These are phyloP conservation scores for Rubroshorea leprosula DNA, from an alignment of 345 rosid species.

Conservation along the genomic window DNA sequence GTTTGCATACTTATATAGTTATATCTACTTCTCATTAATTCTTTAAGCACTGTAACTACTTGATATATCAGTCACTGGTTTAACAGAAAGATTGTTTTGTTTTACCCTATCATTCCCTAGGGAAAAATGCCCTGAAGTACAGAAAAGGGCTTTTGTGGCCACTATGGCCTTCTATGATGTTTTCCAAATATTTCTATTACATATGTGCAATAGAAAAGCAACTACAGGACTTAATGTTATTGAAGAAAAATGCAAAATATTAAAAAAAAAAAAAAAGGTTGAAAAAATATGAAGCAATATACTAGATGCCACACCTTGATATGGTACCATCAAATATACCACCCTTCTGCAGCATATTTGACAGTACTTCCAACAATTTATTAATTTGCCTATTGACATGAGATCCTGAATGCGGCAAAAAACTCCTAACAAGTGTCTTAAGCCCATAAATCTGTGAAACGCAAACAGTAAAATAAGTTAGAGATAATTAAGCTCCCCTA, in stretches of 20 bases:
- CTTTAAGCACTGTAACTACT: too few relatives aligned
- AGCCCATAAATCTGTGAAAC: slow-evolving; percentile 72
- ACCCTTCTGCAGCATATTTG: slow-evolving; percentile 48
- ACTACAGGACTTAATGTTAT: not conserved
- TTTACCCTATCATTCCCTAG: too few relatives aligned
- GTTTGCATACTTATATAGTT: too few relatives aligned
- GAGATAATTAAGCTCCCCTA: not conserved
- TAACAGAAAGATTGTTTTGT: too few relatives aligned
- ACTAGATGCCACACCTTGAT: slow-evolving; percentile 38
- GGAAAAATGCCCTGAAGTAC: too few relatives aligned
- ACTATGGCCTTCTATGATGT: too few relatives aligned
- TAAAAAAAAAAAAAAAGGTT: too few relatives aligned
- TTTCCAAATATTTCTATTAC: not conserved
- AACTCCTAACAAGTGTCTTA: slow-evolving; percentile 74
- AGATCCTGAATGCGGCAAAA: slow-evolving; percentile 61
- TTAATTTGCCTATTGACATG: slow-evolving; percentile 41
- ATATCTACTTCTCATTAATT: too few relatives aligned
- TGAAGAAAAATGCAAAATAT: too few relatives aligned
- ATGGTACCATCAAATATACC: slow-evolving; percentile 30
- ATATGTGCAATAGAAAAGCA: not conserved
- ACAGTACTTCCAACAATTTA: slow-evolving; percentile 45
- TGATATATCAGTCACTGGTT: too few relatives aligned
- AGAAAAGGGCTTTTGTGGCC: too few relatives aligned
- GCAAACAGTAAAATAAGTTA: slow-evolving; percentile 2
- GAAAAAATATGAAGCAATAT: not conserved